Percentiles rank a stretch among this genome's conserved stretches.
Conservation (phyloP, 176 grass and related monocot genomes). For the Leersia perrieri region DNA sequence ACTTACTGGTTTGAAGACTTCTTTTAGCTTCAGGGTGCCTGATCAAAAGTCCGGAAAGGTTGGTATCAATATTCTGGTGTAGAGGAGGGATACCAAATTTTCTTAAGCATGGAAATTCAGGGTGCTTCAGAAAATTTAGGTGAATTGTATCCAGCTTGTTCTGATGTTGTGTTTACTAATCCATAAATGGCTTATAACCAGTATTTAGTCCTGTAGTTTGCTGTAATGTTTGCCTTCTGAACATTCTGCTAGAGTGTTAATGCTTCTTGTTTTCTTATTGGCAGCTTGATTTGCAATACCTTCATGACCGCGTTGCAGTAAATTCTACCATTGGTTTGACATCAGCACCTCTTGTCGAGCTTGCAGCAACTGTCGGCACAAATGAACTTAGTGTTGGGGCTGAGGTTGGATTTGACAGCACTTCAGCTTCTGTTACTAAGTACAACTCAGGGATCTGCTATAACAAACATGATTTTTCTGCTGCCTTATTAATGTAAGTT, state of each 20-base stretch:
- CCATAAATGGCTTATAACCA: not conserved
- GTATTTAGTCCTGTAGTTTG: not conserved
- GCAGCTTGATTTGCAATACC: conserved; percentile 90
- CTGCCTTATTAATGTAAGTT: conserved; percentile 66
- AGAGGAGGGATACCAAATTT: not conserved
- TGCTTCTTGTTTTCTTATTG: conserved; percentile 13
- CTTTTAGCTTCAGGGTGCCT: conserved; percentile 76
- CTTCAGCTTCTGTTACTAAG: conserved; percentile 80
- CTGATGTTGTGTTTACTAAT: not conserved
- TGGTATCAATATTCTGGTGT: conserved; percentile 17
- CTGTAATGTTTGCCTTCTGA: not conserved
- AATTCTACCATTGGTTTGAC: conserved; percentile 75
- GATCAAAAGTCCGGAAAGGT: conserved; percentile 92
- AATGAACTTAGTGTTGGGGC: conserved; percentile 62
- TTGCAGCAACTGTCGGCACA: conserved; percentile 58
- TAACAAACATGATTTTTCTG: conserved; percentile 74
- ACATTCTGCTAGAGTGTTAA: not conserved
- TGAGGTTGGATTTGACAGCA: conserved; percentile 90
- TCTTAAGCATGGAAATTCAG: not conserved
- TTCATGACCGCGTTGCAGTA: conserved; percentile 52
- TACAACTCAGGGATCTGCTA: conserved; percentile 83
- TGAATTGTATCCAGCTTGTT: conserved; percentile 1
- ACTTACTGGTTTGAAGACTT: conserved; percentile 62
- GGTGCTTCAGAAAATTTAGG: not conserved
- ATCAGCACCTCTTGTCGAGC: conserved; percentile 68